Conservation (phyloP, 202 grass and related monocot species). For the Hordeum pubiflorum region DNA sequence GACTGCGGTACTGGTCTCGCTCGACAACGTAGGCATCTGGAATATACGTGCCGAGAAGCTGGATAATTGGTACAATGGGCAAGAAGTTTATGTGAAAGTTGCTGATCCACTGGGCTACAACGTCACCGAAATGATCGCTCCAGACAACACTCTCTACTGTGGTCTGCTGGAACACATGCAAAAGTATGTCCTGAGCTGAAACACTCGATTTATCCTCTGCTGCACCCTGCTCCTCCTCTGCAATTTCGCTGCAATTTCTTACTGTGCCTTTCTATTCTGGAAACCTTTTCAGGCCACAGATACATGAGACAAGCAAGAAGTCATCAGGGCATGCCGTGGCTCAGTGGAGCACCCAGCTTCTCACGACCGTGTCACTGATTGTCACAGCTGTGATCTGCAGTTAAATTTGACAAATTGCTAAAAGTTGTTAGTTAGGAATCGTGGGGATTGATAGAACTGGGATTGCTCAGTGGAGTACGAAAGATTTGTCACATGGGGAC, state of each 20-base stretch:
- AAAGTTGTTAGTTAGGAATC: conserved; percentile 15
- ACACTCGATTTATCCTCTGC: neutral
- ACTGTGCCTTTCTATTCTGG: neutral
- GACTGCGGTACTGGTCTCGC: conserved; percentile 75
- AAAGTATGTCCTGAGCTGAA: conserved; percentile 40
- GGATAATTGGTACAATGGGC: conserved; percentile 76
- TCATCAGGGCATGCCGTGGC: conserved; percentile 8
- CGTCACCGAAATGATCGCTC: conserved; percentile 60
- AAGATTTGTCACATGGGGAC: too few relatives aligned
- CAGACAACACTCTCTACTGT: conserved; percentile 73
- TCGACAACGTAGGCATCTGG: conserved; percentile 85
- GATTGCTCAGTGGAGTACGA: too few relatives aligned
- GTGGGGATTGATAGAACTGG: conserved; percentile 3
- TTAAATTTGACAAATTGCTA: neutral
- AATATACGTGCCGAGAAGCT: conserved; percentile 77
- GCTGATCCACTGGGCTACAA: conserved; percentile 70
- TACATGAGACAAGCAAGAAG: conserved; percentile 12
- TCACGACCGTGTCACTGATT: neutral
- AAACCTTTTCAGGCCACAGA: conserved; percentile 44
- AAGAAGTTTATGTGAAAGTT: conserved; percentile 76
- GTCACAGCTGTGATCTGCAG: conserved; percentile 15
- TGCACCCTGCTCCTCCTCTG: neutral
- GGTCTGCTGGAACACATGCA: conserved; percentile 52
- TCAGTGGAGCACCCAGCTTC: conserved; percentile 16
- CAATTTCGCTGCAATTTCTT: too few relatives aligned